phyloP scores from a whole-genome alignment of 352 stramenopile genomes.

The Phytophthora brassicae region DNA sequence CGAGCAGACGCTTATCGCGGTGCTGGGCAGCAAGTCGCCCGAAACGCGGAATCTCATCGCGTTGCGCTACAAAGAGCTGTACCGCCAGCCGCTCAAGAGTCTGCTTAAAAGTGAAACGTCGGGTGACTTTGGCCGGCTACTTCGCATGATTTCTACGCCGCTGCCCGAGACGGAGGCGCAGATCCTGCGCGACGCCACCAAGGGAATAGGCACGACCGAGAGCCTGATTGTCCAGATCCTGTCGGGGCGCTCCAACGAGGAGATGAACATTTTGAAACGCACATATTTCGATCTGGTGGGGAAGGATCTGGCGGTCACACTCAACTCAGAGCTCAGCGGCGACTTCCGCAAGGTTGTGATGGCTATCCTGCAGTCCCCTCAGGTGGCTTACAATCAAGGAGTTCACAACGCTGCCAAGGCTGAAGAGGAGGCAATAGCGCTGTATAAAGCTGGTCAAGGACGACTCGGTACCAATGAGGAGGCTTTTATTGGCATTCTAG shows the following conservation, averaged over 20 bases:
- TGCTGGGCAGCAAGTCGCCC: constrained; percentile 70
- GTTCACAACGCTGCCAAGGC: constrained; percentile 70
- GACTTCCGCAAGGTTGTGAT: constrained; percentile 81
- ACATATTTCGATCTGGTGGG: constrained; percentile 70
- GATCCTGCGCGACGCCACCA: constrained; percentile 67
- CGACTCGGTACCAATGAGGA: constrained; percentile 76
- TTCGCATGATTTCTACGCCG: constrained; percentile 75
- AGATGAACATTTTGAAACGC: constrained; percentile 81
- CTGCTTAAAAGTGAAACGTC: constrained; percentile 75
- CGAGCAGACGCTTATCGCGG: constrained; percentile 67
- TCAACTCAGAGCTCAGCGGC: constrained; percentile 71
- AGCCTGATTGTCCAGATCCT: constrained; percentile 72
- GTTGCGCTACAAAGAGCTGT: constrained; percentile 70
- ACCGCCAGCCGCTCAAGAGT: constrained; percentile 54
- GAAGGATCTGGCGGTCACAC: constrained; percentile 66
- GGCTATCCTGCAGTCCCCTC: constrained; percentile 56
- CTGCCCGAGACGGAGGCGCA: constrained; percentile 71
- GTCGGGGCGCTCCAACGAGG: constrained; percentile 69
- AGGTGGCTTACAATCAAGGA: constrained; percentile 54
- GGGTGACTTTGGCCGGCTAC: constrained; percentile 66
- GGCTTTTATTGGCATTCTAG: constrained; percentile 63
- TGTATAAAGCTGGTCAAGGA: constrained; percentile 81
- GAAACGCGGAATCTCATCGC: constrained; percentile 68
- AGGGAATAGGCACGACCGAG: constrained; percentile 74
- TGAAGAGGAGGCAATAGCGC: constrained; percentile 56